Percentiles rank a stretch among this genome's conserved stretches.
Conservation (phyloP, 495 filamentous ascomycete species). For the Daldinia decipiens region DNA sequence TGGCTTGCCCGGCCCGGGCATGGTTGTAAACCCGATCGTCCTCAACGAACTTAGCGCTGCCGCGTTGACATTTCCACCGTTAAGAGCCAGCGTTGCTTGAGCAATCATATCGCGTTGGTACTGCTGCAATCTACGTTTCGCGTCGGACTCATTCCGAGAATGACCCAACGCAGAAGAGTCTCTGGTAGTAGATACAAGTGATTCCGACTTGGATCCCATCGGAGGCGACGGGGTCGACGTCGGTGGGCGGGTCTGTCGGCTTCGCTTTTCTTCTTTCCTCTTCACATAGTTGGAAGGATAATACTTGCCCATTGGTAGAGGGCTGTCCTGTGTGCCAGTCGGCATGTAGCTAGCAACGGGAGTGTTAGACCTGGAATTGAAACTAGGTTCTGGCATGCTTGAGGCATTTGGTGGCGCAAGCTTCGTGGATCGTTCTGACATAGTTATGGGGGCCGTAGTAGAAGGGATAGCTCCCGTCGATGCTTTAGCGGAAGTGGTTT, state of each 20-base stretch:
- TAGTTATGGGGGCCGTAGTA: conserved; percentile 23
- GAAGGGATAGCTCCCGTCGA: conserved; percentile 24
- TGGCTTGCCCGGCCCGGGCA: conserved; percentile 67
- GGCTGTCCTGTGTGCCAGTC: conserved; percentile 49
- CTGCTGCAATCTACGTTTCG: conserved; percentile 61
- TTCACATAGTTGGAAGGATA: conserved; percentile 64
- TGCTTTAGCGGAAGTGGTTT: conserved; percentile 3
- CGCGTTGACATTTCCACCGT: conserved; percentile 51
- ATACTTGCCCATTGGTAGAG: conserved; percentile 64
- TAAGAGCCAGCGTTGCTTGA: conserved; percentile 60
- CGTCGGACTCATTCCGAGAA: conserved; percentile 55
- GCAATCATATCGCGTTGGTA: conserved; percentile 71
- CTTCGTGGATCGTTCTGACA: conserved; percentile 34
- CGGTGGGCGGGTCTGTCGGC: conserved; percentile 24
- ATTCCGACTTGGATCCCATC: conserved; percentile 44
- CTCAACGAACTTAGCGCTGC: conserved; percentile 43
- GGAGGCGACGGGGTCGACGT: conserved; percentile 32
- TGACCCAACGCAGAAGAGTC: conserved; percentile 35
- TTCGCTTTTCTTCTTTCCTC: conserved; percentile 47
- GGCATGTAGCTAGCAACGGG: conserved; percentile 58
- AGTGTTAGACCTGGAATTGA: conserved; percentile 42
- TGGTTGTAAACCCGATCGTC: conserved; percentile 47
- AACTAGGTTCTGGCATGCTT: conserved; percentile 11
- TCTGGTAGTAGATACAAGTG: conserved; percentile 45
- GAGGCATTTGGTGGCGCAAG: conserved; percentile 22